phyloP scores from a whole-genome alignment of 208 protist species.

The Wallacemonas collosoma region DNA sequence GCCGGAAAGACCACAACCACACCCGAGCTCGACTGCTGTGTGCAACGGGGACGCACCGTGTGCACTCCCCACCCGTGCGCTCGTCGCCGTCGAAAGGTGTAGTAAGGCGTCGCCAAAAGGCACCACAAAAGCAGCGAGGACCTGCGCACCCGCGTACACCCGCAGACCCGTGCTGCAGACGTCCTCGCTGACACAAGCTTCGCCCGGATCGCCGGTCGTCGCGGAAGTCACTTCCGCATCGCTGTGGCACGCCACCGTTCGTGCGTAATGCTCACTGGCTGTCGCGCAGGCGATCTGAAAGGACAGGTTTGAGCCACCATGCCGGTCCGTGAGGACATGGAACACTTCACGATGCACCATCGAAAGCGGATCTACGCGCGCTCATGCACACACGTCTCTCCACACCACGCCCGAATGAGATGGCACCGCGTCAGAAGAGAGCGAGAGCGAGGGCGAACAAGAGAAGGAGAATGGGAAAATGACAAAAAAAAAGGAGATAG shows the following conservation, averaged over 20 bases:
- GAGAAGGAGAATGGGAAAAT: too few species aligned
- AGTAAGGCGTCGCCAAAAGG: slow-evolving; percentile 35
- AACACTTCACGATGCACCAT: slow-evolving; percentile 46
- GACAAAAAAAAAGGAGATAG: too few species aligned
- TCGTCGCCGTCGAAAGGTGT: not conserved
- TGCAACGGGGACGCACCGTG: not conserved
- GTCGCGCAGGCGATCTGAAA: slow-evolving; percentile 64
- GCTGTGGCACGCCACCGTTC: slow-evolving; percentile 25
- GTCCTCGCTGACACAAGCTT: not conserved
- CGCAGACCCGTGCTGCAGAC: slow-evolving; percentile 66
- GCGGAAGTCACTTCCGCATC: not conserved
- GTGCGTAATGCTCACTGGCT: slow-evolving; percentile 49
- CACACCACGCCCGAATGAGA: too few species aligned
- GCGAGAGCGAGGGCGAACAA: too few species aligned
- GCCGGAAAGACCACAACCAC: slow-evolving; percentile 64
- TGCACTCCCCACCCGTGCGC: not conserved
- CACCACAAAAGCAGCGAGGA: slow-evolving; percentile 58
- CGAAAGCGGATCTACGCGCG: not conserved
- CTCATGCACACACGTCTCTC: too few species aligned
- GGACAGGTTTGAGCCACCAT: slow-evolving; percentile 34
- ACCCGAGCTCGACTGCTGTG: slow-evolving; percentile 60
- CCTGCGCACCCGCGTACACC: slow-evolving; percentile 69
- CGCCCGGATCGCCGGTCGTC: too few species aligned
- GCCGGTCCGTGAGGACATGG: slow-evolving; percentile 39
- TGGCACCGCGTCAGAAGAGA: too few species aligned